These are phyloP conservation scores for Colletotrichum sp. DNA, from an alignment of 2,329 filamentous ascomycete species.

Conservation along the genomic window DNA sequence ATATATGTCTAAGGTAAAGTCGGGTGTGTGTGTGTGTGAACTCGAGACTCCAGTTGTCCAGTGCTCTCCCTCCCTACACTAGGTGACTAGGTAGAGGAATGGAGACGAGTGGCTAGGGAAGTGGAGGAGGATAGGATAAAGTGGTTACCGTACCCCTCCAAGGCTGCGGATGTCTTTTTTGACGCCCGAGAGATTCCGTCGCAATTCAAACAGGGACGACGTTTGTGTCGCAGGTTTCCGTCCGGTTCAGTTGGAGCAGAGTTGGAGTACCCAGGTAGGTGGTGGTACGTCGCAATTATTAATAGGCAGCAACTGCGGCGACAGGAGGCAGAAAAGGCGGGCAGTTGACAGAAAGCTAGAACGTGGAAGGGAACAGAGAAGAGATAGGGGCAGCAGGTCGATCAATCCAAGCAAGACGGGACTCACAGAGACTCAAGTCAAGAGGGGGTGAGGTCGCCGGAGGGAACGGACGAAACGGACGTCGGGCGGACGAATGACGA, in stretches of 20 bases:
- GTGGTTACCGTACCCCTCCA: not conserved
- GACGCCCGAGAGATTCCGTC: not conserved
- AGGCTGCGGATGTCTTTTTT: not conserved
- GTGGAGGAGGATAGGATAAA: not conserved
- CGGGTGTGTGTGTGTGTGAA: not conserved
- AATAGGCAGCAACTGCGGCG: not conserved
- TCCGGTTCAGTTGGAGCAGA: not conserved
- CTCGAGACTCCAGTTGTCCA: not conserved
- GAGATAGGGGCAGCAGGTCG: not conserved
- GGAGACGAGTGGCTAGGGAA: not conserved
- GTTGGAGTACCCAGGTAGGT: not conserved
- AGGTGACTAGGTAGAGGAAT: not conserved
- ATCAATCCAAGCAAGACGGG: not conserved
- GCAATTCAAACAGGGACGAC: not conserved
- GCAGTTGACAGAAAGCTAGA: constrained; percentile 1
- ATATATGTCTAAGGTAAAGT: not conserved
- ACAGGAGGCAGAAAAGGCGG: not conserved
- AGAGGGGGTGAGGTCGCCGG: constrained; percentile 10
- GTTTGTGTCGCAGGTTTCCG: not conserved
- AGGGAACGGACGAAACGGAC: constrained; percentile 19
- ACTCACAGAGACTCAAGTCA: not conserved
- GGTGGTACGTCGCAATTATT: not conserved
- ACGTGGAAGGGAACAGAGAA: not conserved
- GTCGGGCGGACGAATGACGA: constrained; percentile 13
- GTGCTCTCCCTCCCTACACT: not conserved